Conservation (phyloP, 192 early-diverging fungal species). For the Podila epicladia region DNA sequence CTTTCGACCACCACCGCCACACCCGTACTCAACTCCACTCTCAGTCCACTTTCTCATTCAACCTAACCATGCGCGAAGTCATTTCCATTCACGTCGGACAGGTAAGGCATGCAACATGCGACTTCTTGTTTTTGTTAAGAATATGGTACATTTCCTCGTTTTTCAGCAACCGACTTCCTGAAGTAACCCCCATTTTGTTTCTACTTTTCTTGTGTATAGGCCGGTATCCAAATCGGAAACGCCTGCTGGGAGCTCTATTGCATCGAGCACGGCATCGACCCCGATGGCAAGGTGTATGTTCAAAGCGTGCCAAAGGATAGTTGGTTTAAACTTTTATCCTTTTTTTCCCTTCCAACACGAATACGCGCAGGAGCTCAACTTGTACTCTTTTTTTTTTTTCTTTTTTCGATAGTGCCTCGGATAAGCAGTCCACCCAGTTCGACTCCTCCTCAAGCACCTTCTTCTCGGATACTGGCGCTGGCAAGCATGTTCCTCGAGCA, state of each 20-base stretch:
- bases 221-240: conserved; percentile 99
- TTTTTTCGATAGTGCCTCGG: conserved; percentile 55
- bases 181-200: too few relatives aligned
- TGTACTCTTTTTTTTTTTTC: background rate
- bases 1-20: background rate
- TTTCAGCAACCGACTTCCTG: background rate
- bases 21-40: conserved; percentile 6
- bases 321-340: too few relatives aligned
- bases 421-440: conserved; percentile 79
- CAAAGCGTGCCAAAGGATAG: too few relatives aligned
- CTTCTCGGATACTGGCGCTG: conserved; percentile 98
- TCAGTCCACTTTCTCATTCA: conserved; percentile 6
- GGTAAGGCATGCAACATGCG: conserved; percentile 4
- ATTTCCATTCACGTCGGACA: conserved; percentile 85
- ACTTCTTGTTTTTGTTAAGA: background rate
- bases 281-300: conserved; percentile 84
- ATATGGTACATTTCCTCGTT: background rate
- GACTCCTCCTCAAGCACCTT: conserved; percentile 98
- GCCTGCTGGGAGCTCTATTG: conserved; percentile 99
- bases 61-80: conserved; percentile 74
- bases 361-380: too few relatives aligned
- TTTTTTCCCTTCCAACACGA: too few relatives aligned
- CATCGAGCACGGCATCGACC: conserved; percentile 96
- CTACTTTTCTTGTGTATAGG: conserved; percentile 39
- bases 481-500: conserved; percentile 99